Percentiles rank a stretch among this genome's conserved stretches.
phyloP scores from a whole-genome alignment of 139 green algal genomes.

The Tetratostichococcus sp. region DNA sequence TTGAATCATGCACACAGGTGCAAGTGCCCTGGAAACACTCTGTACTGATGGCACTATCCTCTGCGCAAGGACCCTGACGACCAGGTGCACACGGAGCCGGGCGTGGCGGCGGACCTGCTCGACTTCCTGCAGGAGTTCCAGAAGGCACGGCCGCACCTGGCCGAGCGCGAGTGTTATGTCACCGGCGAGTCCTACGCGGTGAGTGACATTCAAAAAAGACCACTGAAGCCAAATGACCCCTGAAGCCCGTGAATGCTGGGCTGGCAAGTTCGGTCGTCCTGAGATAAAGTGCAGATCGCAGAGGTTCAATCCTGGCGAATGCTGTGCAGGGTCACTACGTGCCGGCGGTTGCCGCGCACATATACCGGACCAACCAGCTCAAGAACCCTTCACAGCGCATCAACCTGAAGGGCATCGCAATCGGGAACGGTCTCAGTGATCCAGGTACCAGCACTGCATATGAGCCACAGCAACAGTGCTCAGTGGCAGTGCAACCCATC shows the following conservation, averaged over 20 bases:
- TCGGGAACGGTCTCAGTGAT: constrained; percentile 93
- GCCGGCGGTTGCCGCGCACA: constrained; percentile 13
- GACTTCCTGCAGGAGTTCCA: constrained; percentile 72
- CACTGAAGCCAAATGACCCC: not conserved
- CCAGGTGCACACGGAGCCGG: constrained; percentile 51
- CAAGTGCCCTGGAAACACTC: not conserved
- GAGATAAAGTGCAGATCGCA: too few species aligned
- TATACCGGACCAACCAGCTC: constrained; percentile 15
- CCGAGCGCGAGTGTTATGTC: constrained; percentile 71
- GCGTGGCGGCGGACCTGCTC: constrained; percentile 89
- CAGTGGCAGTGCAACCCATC: too few species aligned
- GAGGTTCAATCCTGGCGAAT: too few species aligned
- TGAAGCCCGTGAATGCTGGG: too few species aligned
- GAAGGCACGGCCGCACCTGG: constrained; percentile 58
- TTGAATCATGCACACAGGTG: not conserved
- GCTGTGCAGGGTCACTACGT: constrained; percentile 24
- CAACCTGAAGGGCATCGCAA: constrained; percentile 68
- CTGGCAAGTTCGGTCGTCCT: too few species aligned
- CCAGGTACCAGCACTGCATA: too few species aligned
- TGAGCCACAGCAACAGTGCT: too few species aligned
- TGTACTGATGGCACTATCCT: too few species aligned
- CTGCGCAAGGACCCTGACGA: constrained; percentile 28
- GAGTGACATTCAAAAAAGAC: not conserved
- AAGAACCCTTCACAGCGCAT: constrained; percentile 39
- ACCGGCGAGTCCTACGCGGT: constrained; percentile 82